Percentiles rank a stretch among this genome's conserved stretches.
These are phyloP conservation scores for Endoconidiophora laricicola DNA, from an alignment of 2,329 filamentous ascomycete species.

Conservation along the genomic window DNA sequence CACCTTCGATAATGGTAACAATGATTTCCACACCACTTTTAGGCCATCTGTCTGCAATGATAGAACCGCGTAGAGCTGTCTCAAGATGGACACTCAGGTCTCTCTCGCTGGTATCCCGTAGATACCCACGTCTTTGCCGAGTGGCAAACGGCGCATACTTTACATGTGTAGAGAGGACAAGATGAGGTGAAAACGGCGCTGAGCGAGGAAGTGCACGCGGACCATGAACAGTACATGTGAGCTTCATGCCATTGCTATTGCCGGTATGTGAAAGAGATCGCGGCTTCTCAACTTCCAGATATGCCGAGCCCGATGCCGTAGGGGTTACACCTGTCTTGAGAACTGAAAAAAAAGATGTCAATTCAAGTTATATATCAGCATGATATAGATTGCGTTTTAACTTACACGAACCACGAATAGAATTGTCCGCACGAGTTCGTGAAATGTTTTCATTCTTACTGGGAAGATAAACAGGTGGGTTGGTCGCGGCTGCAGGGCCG, in stretches of 20 bases:
- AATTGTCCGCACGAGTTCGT: conserved; percentile 46
- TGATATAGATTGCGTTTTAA: background rate
- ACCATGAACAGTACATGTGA: conserved; percentile 85
- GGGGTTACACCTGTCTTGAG: conserved; percentile 84
- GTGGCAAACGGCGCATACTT: conserved; percentile 95
- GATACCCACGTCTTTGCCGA: conserved; percentile 62
- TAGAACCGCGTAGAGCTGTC: conserved; percentile 71
- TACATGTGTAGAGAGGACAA: conserved; percentile 81
- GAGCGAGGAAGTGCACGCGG: conserved; percentile 80
- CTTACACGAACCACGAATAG: conserved; percentile 76
- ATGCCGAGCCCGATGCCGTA: conserved; percentile 85
- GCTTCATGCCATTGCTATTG: conserved; percentile 57
- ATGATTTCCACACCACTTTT: conserved; percentile 95
- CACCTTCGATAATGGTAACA: conserved; percentile 82
- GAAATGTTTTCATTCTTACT: conserved; percentile 26
- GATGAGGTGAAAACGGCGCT: conserved; percentile 79
- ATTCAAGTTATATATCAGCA: background rate
- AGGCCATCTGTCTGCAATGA: conserved; percentile 93
- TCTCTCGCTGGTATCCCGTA: conserved; percentile 70
- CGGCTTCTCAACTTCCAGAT: conserved; percentile 44
- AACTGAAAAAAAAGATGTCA: conserved; percentile 33
- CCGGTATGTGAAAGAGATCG: conserved; percentile 25
- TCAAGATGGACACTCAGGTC: conserved; percentile 86
- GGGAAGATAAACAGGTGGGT: conserved; percentile 53
- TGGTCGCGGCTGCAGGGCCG: conserved; percentile 62